Evolutionary conservation across 2,329 filamentous ascomycete species (phyloP), one percentile per base, ranked within the genome.

Genomic region (Phialophora expanda): DNA sequence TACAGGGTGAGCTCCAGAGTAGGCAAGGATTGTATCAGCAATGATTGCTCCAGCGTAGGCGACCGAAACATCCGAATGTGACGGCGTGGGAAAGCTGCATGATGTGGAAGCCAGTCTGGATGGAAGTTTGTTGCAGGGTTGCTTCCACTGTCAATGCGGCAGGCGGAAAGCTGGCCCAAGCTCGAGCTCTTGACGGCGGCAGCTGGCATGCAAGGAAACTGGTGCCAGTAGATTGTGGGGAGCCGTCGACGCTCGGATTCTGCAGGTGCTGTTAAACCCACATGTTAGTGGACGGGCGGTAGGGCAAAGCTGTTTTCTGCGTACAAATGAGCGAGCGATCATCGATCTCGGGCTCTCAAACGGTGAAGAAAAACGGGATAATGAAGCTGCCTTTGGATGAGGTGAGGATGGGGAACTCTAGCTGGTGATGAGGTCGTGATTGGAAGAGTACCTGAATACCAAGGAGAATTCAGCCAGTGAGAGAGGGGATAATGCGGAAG

Each of bases 361-460:
- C 46, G 64, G 38, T 38, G 64, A 66, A 22, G 64, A 44, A 30
- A 57, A 30, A 50, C 60, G 32, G 55, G 34, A 60, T 22, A 50
- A 38, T 4, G 41, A 38, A 34, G 30, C 46, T 54, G 26, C 48
- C 46, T 61, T 22, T 53, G 32, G 34, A 38, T 56, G 28, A 56
- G 50, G 58, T 54, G 41, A 46, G 20, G 41, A 38, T 12, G 41
- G 44, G 58, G 17, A 46, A 28, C 28, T 28, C 46, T 1, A 48
- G 56, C 60, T 59, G n/a, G 24, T 32, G 20, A 41, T 3, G 46
- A 32, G 28, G 44, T 32, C 41, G 44, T 61, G 61, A 67, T 67
- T 67, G 65, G 61, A 56, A 30, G 51, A 67, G 66, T 67, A 62
- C 66, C 66, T 67, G 66, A 54, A 41, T 48, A 57, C 28, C 38